These are phyloP conservation scores for Neospermospora avenae DNA, from an alignment of 2,329 filamentous ascomycete species.

Conservation along the genomic window DNA sequence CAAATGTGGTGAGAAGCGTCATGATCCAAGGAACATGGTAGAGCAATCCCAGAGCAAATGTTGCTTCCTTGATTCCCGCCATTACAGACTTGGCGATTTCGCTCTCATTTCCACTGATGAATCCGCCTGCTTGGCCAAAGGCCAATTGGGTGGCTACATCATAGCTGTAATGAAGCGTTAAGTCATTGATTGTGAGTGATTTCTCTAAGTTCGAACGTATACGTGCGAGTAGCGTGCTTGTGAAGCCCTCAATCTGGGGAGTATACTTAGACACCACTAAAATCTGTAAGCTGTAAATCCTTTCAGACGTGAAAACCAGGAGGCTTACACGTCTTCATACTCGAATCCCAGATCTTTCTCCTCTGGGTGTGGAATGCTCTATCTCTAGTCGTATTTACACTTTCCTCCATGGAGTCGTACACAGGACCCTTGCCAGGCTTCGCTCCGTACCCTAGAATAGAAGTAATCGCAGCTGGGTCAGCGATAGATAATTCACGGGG, in stretches of 20 bases:
- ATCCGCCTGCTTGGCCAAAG: constrained; percentile 13
- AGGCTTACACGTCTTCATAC: constrained; percentile 12
- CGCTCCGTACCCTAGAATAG: constrained; percentile 11
- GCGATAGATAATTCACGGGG: constrained; percentile 19
- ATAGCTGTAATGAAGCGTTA: constrained; percentile 18
- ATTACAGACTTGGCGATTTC: constrained; percentile 12
- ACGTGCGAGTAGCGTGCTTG: constrained; percentile 7
- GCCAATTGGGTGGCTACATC: constrained; percentile 20
- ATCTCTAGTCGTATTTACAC: constrained; percentile 15
- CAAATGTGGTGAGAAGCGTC: constrained; percentile 14
- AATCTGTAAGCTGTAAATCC: neutral
- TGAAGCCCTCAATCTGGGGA: constrained; percentile 18
- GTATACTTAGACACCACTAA: constrained; percentile 9
- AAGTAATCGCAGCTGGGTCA: constrained; percentile 13
- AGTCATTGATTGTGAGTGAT: constrained; percentile 11
- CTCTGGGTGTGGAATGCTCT: constrained; percentile 16
- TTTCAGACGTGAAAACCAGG: neutral
- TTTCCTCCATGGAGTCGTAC: constrained; percentile 16
- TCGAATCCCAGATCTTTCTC: constrained; percentile 17
- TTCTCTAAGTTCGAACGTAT: constrained; percentile 5
- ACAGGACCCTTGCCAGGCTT: constrained; percentile 21
- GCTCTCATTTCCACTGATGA: constrained; percentile 14
- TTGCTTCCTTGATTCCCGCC: constrained; percentile 11
- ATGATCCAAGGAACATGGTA: constrained; percentile 21
- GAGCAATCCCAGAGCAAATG: constrained; percentile 13